A percentile compares a stretch with the other conserved stretches of the same genome.
These are phyloP conservation scores for Pseudopyrenochaeta lycopersici DNA, from an alignment of 2,329 filamentous ascomycete genomes.

Conservation along the genomic window DNA sequence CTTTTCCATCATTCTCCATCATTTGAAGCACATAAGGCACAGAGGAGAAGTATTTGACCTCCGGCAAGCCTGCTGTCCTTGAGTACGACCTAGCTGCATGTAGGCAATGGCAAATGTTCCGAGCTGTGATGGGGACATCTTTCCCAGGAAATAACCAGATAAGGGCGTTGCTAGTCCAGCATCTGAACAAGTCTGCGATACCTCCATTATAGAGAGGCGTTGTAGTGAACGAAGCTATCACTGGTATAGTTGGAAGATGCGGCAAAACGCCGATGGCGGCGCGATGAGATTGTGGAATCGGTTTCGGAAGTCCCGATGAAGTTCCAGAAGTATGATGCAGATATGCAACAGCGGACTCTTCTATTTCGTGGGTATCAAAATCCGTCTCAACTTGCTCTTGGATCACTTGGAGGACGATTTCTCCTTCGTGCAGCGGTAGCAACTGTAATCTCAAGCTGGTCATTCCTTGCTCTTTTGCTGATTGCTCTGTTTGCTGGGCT, in stretches of 20 bases:
- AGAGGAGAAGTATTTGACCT: constrained; percentile 67
- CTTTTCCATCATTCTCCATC: constrained; percentile 90
- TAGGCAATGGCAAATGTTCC: constrained; percentile 62
- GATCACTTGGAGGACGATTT: constrained; percentile 33
- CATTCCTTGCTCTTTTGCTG: constrained; percentile 18
- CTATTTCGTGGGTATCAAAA: constrained; percentile 15
- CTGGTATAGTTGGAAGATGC: constrained; percentile 46
- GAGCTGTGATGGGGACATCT: constrained; percentile 63
- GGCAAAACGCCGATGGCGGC: constrained; percentile 66
- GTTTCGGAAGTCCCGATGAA: constrained; percentile 69
- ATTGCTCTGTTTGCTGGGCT: constrained; percentile 34
- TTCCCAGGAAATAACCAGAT: constrained; percentile 71
- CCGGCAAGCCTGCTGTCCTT: constrained; percentile 27
- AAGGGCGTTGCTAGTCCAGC: constrained; percentile 67
- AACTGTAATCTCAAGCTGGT: constrained; percentile 12
- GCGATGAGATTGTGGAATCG: constrained; percentile 67
- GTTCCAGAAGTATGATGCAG: constrained; percentile 72
- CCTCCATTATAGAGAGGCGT: constrained; percentile 74
- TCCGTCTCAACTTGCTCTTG: constrained; percentile 10
- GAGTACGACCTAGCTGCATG: constrained; percentile 41
- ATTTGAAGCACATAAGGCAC: constrained; percentile 87
- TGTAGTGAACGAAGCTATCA: constrained; percentile 67
- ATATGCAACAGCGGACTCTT: constrained; percentile 60
- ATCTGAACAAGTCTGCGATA: constrained; percentile 68
- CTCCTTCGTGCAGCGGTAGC: constrained; percentile 26